Evolutionary conservation across 2,329 filamentous ascomycete species (phyloP).

Genomic region (Fusarium lyarnte): DNA sequence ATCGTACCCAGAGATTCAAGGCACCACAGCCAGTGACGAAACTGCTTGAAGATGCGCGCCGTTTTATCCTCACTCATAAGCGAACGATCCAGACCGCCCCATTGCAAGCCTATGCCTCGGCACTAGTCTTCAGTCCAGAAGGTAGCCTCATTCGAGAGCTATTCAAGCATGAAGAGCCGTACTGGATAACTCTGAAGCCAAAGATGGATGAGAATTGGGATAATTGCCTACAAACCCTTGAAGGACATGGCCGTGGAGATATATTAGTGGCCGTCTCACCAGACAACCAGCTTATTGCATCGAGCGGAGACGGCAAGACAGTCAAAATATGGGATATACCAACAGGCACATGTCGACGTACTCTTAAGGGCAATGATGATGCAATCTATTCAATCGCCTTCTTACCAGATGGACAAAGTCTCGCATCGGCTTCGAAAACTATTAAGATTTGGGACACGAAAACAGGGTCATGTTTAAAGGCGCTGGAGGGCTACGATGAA

Average conservation of each 20-base stretch:
- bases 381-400: rapidly evolving
- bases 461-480: rapidly evolving
- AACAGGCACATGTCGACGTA: rapidly evolving
- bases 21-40: rapidly evolving
- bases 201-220: rapidly evolving
- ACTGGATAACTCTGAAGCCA: rapidly evolving
- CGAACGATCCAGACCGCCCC: rapidly evolving
- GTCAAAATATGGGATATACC: not conserved
- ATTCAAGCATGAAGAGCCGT: rapidly evolving
- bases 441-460: rapidly evolving
- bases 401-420: rapidly evolving
- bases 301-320: rapidly evolving
- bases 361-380: rapidly evolving
- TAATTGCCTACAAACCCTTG: not conserved
- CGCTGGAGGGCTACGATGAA: rapidly evolving
- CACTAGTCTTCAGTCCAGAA: not conserved
- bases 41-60: rapidly evolving
- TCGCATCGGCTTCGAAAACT: rapidly evolving
- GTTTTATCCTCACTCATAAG: rapidly evolving
- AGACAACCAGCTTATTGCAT: rapidly evolving
- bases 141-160: not conserved
- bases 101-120: not conserved
- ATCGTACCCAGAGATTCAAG: rapidly evolving
- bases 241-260: rapidly evolving
- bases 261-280: rapidly evolving